phyloP scores from a whole-genome alignment of 306 rosid genomes.

The Cucurbita argyrosperma region DNA sequence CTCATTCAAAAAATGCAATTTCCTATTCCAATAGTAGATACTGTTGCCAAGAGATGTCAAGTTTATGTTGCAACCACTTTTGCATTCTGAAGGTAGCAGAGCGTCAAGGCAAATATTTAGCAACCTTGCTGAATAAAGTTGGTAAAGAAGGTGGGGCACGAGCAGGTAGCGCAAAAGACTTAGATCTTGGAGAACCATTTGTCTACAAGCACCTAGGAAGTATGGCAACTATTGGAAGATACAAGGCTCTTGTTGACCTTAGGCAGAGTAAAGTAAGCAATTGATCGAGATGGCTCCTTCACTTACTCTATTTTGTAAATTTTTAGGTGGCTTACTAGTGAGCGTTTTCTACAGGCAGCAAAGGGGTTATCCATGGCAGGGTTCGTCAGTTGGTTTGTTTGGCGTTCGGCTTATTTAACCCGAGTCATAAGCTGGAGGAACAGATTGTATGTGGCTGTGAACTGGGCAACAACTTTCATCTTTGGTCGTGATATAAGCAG shows the following conservation, averaged over 20 bases:
- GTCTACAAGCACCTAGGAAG: constrained; percentile 89
- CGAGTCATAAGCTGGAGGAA: constrained; percentile 96
- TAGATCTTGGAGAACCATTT: constrained; percentile 49
- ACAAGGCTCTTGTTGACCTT: constrained; percentile 95
- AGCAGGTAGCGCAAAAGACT: constrained; percentile 36
- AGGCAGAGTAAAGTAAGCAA: constrained; percentile 71
- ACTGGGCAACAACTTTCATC: constrained; percentile 81
- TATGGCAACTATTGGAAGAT: constrained; percentile 89
- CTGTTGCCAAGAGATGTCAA: background rate
- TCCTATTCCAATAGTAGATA: background rate
- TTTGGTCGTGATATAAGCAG: constrained; percentile 94
- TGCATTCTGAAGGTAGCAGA: constrained; percentile 65
- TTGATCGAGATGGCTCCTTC: background rate
- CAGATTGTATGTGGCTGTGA: constrained; percentile 79
- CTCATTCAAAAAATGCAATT: background rate
- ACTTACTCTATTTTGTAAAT: too few species aligned
- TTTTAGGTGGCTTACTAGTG: constrained; percentile 5
- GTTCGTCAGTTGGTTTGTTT: constrained; percentile 69
- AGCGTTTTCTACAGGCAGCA: constrained; percentile 34
- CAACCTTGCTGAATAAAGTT: constrained; percentile 45
- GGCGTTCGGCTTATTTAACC: constrained; percentile 83
- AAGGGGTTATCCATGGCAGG: constrained; percentile 82
- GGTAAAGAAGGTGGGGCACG: constrained; percentile 63
- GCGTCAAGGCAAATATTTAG: constrained; percentile 82
- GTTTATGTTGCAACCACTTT: background rate